Evolutionary conservation across 306 rosid genomes (phyloP), one percentile per base, ranked within the genome.

Genomic region (Rubus idaeus): DNA sequence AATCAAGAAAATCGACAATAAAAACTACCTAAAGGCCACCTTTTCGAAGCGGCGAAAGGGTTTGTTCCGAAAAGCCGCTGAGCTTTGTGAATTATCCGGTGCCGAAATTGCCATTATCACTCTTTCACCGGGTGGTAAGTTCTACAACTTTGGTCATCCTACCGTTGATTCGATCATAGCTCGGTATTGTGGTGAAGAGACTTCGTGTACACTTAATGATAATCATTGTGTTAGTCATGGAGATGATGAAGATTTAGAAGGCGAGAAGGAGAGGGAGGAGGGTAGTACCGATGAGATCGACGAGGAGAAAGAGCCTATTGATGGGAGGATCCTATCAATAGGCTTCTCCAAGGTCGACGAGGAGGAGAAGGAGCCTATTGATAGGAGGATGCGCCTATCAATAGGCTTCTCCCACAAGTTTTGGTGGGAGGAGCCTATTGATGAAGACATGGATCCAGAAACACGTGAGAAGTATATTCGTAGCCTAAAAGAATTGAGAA

Each of bases 21-120:
- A 58, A n/a, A 37, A 49, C 69, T 60, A 74, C 18, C 69, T 58
- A 26, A 74, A 58, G 69, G 56, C 77, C 10, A 74, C 69, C 3
- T 74, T 42, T 51, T 58, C 77, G 2, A 74, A 74, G 56, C 16
- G 77, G 45, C 77, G 69, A 6, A 58, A 74, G 17, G 77, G 69
- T 16, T 26, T 74, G 58, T 74, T 74, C 52, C 26, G 45, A 18
- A 74, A 74, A 37, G 77, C 77, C 41, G 20, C 45, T 3, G 77
- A 60, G 8, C 69, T 74, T 0, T 74, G 77, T 51, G 8, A 51
- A 4, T 26, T 74, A 49, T 56, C 45, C 6, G 77, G 69, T 4
- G 30, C 77, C 18, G 41, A 46, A 37, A 46, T 45, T 6, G 57
- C 77, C 1, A 35, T 74, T 26, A 18, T 74, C 2, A 3, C 69